Evolutionary conservation across 78 protist species (phyloP).

Genomic region (Bodo saltans): DNA sequence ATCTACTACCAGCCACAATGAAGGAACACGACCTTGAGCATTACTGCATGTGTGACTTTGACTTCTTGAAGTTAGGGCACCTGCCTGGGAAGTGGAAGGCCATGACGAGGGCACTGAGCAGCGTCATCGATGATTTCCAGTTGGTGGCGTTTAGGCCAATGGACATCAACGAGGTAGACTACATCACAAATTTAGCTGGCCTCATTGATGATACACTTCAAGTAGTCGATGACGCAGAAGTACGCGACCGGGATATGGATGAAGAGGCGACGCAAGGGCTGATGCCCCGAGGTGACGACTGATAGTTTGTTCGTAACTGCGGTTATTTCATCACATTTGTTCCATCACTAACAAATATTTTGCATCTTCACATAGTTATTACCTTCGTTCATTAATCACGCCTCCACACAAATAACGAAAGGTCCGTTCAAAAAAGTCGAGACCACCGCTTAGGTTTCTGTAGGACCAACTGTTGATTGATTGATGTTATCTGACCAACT

Average conservation of each 20-base stretch:
- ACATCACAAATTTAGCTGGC: background rate
- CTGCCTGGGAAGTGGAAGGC: background rate
- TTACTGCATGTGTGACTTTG: background rate
- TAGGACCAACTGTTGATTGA: too few relatives aligned
- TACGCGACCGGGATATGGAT: background rate
- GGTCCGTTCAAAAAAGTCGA: too few relatives aligned
- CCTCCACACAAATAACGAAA: too few relatives aligned
- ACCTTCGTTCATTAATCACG: too few relatives aligned
- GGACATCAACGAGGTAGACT: background rate
- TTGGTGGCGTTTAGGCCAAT: background rate
- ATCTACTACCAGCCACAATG: slow-evolving; percentile 48
- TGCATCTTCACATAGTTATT: too few relatives aligned
- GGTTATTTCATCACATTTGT: too few relatives aligned
- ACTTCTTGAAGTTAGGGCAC: background rate
- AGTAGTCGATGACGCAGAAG: slow-evolving; percentile 10
- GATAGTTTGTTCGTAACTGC: too few relatives aligned
- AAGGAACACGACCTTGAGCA: background rate
- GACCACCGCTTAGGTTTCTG: too few relatives aligned
- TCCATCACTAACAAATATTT: too few relatives aligned
- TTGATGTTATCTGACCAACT: too few relatives aligned
- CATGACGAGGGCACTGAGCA: background rate
- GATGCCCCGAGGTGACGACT: too few relatives aligned
- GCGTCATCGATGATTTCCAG: background rate
- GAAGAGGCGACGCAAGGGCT: slow-evolving; percentile 4
- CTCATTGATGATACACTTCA: background rate